Evolutionary conservation across 768 basidiomycete species (phyloP), one percentile per base, ranked within the genome.

Genomic region (Chalciporus pseudorubinellus): DNA sequence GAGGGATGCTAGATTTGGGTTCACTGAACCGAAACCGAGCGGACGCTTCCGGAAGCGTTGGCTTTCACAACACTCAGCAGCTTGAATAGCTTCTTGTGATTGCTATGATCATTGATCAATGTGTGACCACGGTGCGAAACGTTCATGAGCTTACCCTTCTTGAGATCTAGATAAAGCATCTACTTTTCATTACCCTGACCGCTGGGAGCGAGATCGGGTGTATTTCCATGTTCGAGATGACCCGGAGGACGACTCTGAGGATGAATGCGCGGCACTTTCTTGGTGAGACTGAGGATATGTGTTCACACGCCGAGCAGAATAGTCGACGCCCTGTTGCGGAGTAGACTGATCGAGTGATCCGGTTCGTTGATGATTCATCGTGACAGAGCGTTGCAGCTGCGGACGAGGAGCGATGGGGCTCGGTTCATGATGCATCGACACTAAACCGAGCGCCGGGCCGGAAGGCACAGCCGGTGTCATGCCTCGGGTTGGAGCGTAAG

Each of bases 171-270:
- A 40, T 44, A 29, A 41, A 13, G 14, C 31, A 46, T 40, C 53
- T 42, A 28, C 48, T 48, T 36, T 36, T 22, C 42, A 33, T 61
- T 49, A 39, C 18, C 34, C n/a, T 45, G 55, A 29, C 42, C 29
- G 33, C 45, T 50, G 13, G 24, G 54, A 22, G 53, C 53, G 41
- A n/a, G 49, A 57, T 43, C 50, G 53, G 12, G 44, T 18, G 19
- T 41, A 40, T 6, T 52, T 51, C 53, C 58, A 61, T 24, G 56
- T 59, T 19, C 39, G 66, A 20, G 68, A 58, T 24, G 56, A 64
- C 6, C 51, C 53, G 5, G 61, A 66, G 2, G 65, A 57, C 1
- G 50, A 33, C n/a, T 42, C 54, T 3, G 57, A 50, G 13, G 57
- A 54, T 2, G 58, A 44, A 3, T 11, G 47, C 10, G 14, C 12